These are phyloP conservation scores for Phyllosticta citribraziliensis DNA, from an alignment of 2,329 filamentous ascomycete species.

Conservation along the genomic window DNA sequence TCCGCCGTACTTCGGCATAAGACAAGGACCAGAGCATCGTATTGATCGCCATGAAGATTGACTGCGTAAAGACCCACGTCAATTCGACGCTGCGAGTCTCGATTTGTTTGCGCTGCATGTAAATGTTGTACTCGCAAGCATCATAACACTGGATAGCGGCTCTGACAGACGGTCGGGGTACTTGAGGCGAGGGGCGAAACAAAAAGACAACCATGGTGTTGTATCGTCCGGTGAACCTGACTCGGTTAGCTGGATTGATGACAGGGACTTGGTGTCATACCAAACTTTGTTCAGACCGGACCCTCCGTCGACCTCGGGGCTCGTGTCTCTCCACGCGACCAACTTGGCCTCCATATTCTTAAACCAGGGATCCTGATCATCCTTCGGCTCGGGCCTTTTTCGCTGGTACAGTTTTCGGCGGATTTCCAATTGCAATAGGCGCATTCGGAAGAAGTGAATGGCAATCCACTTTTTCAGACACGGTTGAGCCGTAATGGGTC, in stretches of 20 bases:
- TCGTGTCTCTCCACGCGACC: conserved; percentile 66
- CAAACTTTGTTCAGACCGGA: conserved; percentile 69
- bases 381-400: conserved; percentile 64
- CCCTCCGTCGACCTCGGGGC: conserved; percentile 60
- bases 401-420: conserved; percentile 76
- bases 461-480: conserved; percentile 79
- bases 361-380: conserved; percentile 84
- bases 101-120: conserved; percentile 71
- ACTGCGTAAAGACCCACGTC: conserved; percentile 87
- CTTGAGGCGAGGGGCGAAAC: conserved; percentile 83
- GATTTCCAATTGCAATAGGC: conserved; percentile 78
- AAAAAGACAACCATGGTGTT: conserved; percentile 85
- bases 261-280: conserved; percentile 41
- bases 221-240: conserved; percentile 55
- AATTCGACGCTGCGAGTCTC: conserved; percentile 67
- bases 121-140: conserved; percentile 71
- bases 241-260: neutral
- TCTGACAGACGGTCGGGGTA: conserved; percentile 70
- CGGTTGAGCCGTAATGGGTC: conserved; percentile 59
- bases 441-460: conserved; percentile 91
- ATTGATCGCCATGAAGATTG: conserved; percentile 85
- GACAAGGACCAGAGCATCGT: conserved; percentile 87
- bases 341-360: conserved; percentile 67
- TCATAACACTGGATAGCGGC: conserved; percentile 77
- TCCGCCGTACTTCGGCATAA: conserved; percentile 69